Evolutionary conservation across 176 grass and related monocot species (phyloP), one percentile per base, ranked within the genome.

Genomic region (Secale cereale): DNA sequence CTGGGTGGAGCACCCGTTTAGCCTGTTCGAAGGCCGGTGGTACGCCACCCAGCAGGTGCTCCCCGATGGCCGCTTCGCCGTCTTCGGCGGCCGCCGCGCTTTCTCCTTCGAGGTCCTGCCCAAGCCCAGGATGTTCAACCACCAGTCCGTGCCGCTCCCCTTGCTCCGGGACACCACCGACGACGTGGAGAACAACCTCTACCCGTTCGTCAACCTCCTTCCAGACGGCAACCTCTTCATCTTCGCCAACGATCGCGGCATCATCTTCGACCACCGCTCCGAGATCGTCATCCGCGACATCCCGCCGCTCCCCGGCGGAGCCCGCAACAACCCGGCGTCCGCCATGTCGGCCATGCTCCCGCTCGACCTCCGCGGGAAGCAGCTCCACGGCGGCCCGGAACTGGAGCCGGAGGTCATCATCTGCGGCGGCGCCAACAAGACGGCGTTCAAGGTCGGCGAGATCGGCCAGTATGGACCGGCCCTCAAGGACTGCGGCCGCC

Each of bases 141-240:
- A 5, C 28, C 75, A n/a, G 28, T 84, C 85, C 26, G 29, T 61
- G 50, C 14, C 30, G 26, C n/a, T 98, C 77, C 59, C 50, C 4
- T 64, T 98, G 41, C 67, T 98, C 12, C 65, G 74, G 36, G 81
- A 92, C 27, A 98, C 91, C n/a, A 94, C 89, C 56, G 93, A 98
- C 56, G 87, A 90, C 62, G 73, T 73, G 2, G 96, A 98, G 87
- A 98, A 98, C 87, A 98, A 98, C 81, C 96, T 98, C 25, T 98
- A 98, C 87, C 96, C 96, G 3, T 98, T 95, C 75, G 85, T 95
- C 41, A 88, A 98, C 96, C 93, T 98, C 81, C 87, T 87, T 35
- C 90, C 93, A 45, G 90, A 95, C 14, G 91, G 93, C 83, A 92
- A 87, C 64, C 69, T 98, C 43, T 98, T 98, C 86, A 25, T 98